Evolutionary conservation across 73 alveolate species (phyloP), one percentile per base, ranked within the genome.

Genomic region (Effrenium voratum): DNA sequence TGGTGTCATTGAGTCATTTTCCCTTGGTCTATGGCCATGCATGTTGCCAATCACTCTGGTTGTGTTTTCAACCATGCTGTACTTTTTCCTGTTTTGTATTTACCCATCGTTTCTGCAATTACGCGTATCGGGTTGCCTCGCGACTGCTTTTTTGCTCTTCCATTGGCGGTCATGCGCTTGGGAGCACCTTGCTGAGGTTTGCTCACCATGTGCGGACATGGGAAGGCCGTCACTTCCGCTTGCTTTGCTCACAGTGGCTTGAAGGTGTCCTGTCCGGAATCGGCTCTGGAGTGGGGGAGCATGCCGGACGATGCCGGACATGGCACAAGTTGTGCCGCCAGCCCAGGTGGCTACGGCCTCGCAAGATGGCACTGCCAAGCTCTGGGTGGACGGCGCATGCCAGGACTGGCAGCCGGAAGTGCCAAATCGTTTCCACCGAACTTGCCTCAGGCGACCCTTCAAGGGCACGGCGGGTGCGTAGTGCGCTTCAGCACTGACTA

Each of bases 331-430:
- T 38, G 16, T 60, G 36, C 82, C 82, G 75, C 43, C 77, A 30
- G 34, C 43, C 41, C 32, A 49, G 92, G 92, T 82, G 26, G 92
- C 92, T 36, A 82, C 92, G 44, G 92, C 75, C 38, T 82, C 92
- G 16, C 36, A 49, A 38, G 92, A 82, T 73, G 75, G 50, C 47
- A 82, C 75, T 19, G 92, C 92, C 13, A 82, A 82, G 75, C 76
- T 82, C 30, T 82, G 92, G 92, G 49, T 52, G 26, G n/a, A n/a
- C n/a, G n/a, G 72, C 16, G 0, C n/a, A 57, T 1, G 72, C n/a
- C 75, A 22, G 75, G 5, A 12, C 15, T 5, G 75, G 16, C 15
- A 32, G 40, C 16, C 30, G 75, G 75, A 8, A 38, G 75, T 4
- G 75, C 34, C 16, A 4, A 22, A 24, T 32, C 3, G 75, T 38